A percentile compares a stretch with the other conserved stretches of the same genome.
Evolutionary conservation across 352 stramenopile genomes (phyloP).

Genomic region (Stramenopiles sp.): DNA sequence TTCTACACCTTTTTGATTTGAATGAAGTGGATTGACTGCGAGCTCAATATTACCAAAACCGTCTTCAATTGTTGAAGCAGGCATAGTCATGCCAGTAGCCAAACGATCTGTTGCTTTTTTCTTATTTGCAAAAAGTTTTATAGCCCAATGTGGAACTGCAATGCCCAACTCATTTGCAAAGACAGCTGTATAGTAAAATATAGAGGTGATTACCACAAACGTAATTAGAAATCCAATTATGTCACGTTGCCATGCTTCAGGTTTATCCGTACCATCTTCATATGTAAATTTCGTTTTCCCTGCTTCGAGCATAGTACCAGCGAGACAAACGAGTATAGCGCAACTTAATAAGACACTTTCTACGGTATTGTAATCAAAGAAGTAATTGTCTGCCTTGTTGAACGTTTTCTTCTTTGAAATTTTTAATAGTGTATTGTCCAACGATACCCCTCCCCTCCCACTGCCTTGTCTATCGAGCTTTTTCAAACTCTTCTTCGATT

Average conservation of each 20-base stretch:
- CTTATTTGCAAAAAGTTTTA: not conserved
- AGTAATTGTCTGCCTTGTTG: slow-evolving; percentile 21
- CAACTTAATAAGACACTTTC: slow-evolving; percentile 45
- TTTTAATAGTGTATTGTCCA: not conserved
- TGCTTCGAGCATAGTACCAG: slow-evolving; percentile 20
- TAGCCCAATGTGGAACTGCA: not conserved
- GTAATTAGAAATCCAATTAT: slow-evolving; percentile 10
- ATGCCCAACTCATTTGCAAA: slow-evolving; percentile 5
- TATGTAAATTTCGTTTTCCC: slow-evolving; percentile 13
- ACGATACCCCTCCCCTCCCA: not conserved
- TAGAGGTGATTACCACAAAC: not conserved
- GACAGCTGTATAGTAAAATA: slow-evolving; percentile 10
- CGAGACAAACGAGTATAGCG: slow-evolving; percentile 32
- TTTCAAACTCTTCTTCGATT: not conserved
- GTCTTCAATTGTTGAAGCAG: not conserved
- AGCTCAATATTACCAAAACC: not conserved
- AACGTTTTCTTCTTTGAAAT: slow-evolving; percentile 4
- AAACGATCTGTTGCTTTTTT: not conserved
- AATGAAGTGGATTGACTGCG: not conserved
- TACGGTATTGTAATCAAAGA: slow-evolving; percentile 54
- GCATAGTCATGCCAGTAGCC: not conserved
- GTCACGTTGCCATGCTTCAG: slow-evolving; percentile 5
- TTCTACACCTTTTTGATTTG: not conserved
- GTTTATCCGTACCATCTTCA: slow-evolving; percentile 1
- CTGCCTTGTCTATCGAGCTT: not conserved